These are phyloP conservation scores for Ogataea trehaloabstinens DNA, from an alignment of 805 yeast species.

Conservation along the genomic window DNA sequence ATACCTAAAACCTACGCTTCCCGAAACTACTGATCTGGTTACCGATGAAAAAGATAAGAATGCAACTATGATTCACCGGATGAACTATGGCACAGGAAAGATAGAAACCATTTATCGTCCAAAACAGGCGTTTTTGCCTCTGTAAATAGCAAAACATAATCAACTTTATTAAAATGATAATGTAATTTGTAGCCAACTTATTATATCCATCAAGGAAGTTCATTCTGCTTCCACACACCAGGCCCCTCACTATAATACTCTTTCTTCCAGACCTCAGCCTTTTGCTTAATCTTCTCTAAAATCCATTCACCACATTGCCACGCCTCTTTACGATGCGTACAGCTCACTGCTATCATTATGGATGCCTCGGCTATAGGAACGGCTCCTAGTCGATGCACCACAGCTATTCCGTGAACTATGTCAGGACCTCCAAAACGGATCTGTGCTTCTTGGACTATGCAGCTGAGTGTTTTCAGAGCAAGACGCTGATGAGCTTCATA, in stretches of 20 bases:
- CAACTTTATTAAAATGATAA: no score
- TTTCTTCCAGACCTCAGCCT: constrained; percentile 50
- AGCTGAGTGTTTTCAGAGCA: constrained; percentile 37
- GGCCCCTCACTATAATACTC: constrained; percentile 44
- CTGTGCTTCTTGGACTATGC: constrained; percentile 35
- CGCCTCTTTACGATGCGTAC: constrained; percentile 46
- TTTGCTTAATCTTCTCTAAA: constrained; percentile 42
- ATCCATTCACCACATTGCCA: constrained; percentile 46
- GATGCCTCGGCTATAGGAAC: constrained; percentile 51
- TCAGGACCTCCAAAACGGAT: constrained; percentile 22
- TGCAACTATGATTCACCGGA: constrained; percentile 51
- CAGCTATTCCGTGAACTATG: constrained; percentile 35
- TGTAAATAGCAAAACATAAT: constrained; percentile 8
- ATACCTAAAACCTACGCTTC: constrained; percentile 56
- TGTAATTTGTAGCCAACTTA: no score
- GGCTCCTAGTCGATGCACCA: constrained; percentile 45
- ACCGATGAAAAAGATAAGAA: constrained; percentile 42
- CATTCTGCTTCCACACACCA: constrained; percentile 43
- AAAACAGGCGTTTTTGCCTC: constrained; percentile 43
- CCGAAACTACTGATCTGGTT: constrained; percentile 42
- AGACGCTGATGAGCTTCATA: constrained; percentile 46
- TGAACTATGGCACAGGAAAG: constrained; percentile 54
- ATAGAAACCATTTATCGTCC: constrained; percentile 56
- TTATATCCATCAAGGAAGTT: no score
- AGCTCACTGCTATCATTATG: constrained; percentile 41